Conservation (phyloP, 495 filamentous ascomycete genomes). For the Pseudotulostoma volvatum region DNA sequence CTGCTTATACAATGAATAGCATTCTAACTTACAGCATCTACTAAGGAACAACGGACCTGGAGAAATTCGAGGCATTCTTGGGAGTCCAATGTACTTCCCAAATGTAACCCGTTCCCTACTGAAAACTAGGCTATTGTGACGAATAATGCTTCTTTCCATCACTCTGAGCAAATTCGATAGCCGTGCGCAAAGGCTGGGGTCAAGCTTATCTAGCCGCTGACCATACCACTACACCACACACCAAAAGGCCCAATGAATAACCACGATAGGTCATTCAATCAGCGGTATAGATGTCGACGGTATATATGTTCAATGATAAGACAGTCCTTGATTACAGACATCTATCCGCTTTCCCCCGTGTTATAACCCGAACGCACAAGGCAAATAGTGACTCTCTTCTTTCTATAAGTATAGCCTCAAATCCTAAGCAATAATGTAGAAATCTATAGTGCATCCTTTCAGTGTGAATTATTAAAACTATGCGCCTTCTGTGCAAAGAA, state of each 20-base stretch:
- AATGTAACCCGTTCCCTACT: slow-evolving; percentile 18
- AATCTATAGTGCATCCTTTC: not conserved
- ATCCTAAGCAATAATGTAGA: not conserved
- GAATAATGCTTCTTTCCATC: slow-evolving; percentile 21
- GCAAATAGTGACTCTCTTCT: no score
- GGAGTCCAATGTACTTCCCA: slow-evolving; percentile 14
- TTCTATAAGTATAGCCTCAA: not conserved
- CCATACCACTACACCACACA: slow-evolving; percentile 5
- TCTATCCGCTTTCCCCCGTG: no score
- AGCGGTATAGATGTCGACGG: not conserved
- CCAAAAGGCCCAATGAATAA: no score
- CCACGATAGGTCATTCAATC: no score
- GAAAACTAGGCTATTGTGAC: slow-evolving; percentile 25
- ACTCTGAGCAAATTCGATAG: slow-evolving; percentile 12
- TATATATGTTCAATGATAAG: not conserved
- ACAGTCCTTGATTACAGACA: no score
- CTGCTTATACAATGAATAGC: slow-evolving; percentile 19
- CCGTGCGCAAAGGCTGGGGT: slow-evolving; percentile 18
- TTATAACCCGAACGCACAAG: no score
- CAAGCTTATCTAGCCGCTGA: slow-evolving; percentile 9
- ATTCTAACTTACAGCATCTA: slow-evolving; percentile 17
- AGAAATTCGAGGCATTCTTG: slow-evolving; percentile 20
- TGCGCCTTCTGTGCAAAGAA: not conserved
- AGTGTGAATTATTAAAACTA: not conserved
- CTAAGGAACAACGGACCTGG: slow-evolving; percentile 17